Conservation (phyloP, 257 asterid species). For the Capsicum pubescens region DNA sequence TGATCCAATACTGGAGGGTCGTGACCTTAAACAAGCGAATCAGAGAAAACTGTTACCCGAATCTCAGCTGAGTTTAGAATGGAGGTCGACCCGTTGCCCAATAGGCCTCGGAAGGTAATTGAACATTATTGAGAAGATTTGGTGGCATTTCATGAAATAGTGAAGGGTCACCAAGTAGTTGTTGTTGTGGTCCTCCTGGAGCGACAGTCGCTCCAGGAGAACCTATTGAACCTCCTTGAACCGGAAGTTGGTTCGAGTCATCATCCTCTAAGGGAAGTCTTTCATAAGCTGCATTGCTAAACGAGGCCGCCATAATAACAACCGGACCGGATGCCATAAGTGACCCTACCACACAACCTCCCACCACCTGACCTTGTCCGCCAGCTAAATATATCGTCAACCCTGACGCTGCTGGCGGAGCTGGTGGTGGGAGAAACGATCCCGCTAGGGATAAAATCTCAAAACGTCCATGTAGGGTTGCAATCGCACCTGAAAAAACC, state of each 20-base stretch:
- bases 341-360: slow-evolving; percentile 86
- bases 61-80: slow-evolving; percentile 30
- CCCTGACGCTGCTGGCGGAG: slow-evolving; percentile 75
- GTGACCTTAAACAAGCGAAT: neutral
- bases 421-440: slow-evolving; percentile 88
- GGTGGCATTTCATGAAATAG: slow-evolving; percentile 48
- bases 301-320: slow-evolving; percentile 88
- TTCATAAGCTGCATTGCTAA: slow-evolving; percentile 92
- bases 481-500: slow-evolving; percentile 47
- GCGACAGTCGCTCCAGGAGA: slow-evolving; percentile 30
- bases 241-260: slow-evolving; percentile 38
- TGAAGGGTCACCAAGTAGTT: slow-evolving; percentile 39
- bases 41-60: neutral
- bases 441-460: slow-evolving; percentile 86
- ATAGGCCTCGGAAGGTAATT: slow-evolving; percentile 44
- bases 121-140: slow-evolving; percentile 43
- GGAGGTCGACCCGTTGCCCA: slow-evolving; percentile 56
- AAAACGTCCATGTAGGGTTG: slow-evolving; percentile 79
- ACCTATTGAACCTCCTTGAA: slow-evolving; percentile 43
- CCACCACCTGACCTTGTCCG: slow-evolving; percentile 95
- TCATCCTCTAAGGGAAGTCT: slow-evolving; percentile 82
- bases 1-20: neutral
- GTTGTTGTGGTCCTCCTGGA: slow-evolving; percentile 34
- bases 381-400: slow-evolving; percentile 82
- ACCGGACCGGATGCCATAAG: slow-evolving; percentile 86